Base-by-base conservation (phyloP, 2,329 filamentous ascomycete genomes). In the Curvularia lunata region DNA sequence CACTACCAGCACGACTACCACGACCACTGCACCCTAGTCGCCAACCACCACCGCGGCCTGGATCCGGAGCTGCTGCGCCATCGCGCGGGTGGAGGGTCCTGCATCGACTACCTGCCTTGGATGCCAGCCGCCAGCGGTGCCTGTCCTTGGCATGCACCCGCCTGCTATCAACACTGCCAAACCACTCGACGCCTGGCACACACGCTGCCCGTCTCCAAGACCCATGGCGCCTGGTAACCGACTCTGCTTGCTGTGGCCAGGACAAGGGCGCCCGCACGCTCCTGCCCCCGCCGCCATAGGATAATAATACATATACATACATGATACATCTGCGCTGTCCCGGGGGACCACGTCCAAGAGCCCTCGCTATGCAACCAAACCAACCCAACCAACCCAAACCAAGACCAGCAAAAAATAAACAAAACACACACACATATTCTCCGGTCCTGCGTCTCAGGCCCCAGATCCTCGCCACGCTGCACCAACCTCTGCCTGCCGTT, bases 331-430 rank as follows among this genome's bases (percentile, higher is more conserved):
- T n/a, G n/a, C n/a, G n/a, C 55, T 34, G 55, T 19, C 27, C 43
- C 23, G 8, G 28, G 34, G 16, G 12, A 32, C 2, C 10, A 28
- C 19, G n/a, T 12, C 5, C 49, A 18, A 47, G 46, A 54, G 45
- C 58, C 55, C 50, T 54, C 60, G 62, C 62, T 63, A 61, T 60
- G 61, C 61, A 58, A 56, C 46, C 13, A 30, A 46, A 12, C 30
- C 10, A 1, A n/a, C n/a, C n/a, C n/a, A n/a, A n/a, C n/a, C n/a
- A n/a, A n/a, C n/a, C n/a, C n/a, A 45, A 46, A 30, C 30, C 16
- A 45, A 41, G 18, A 12, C 12, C 19, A 42, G 4, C 13, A 21
- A 42, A 25, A 25, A 13, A 1, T 25, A 25, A 42, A 42, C 16
- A 42, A 5, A n/a, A 42, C 23, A 21, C 10, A 41, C 21, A 19